A percentile compares a stretch with the other conserved stretches of the same genome.
phyloP scores from a whole-genome alignment of 805 yeast genomes.

The Metschnikowia gruessii region DNA sequence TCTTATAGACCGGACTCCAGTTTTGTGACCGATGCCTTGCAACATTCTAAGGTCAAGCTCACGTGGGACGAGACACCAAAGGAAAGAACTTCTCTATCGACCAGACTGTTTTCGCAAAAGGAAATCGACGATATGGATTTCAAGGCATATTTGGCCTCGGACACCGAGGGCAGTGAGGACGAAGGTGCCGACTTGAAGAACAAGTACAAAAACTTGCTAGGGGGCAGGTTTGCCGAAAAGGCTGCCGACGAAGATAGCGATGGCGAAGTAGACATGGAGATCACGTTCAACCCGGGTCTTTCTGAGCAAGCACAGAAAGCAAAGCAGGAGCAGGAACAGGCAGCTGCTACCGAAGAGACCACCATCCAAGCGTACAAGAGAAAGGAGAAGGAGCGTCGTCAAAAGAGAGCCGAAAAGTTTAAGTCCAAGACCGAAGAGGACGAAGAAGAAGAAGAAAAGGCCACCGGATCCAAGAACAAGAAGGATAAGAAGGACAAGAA shows the following conservation, averaged over 20 bases:
- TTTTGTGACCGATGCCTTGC: slow-evolving; percentile 92
- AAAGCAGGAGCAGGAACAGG: slow-evolving; percentile 29
- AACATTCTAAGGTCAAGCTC: slow-evolving; percentile 91
- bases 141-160: slow-evolving; percentile 82
- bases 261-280: slow-evolving; percentile 84
- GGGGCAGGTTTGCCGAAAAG: slow-evolving; percentile 38
- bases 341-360: slow-evolving; percentile 55
- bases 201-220: slow-evolving; percentile 61
- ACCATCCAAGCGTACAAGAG: slow-evolving; percentile 78
- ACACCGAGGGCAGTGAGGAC: slow-evolving; percentile 43
- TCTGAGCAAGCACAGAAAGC: slow-evolving; percentile 29
- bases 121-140: slow-evolving; percentile 91
- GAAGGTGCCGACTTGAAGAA: slow-evolving; percentile 37
- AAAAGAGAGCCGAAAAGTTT: slow-evolving; percentile 73
- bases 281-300: slow-evolving; percentile 89
- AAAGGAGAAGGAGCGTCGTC: slow-evolving; percentile 91
- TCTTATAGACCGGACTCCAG: slow-evolving; percentile 70
- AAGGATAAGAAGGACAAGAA: slow-evolving; percentile 28
- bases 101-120: slow-evolving; percentile 79
- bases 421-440: slow-evolving; percentile 57
- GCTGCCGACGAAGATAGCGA: slow-evolving; percentile 42
- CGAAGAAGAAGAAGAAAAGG: slow-evolving; percentile 41
- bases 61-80: slow-evolving; percentile 99
- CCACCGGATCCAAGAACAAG: slow-evolving; percentile 12
- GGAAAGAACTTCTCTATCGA: slow-evolving; percentile 73